Evolutionary conservation across 805 yeast genomes (phyloP), one percentile per base, ranked within the genome.

Genomic region (Ogataea ramenticola): DNA sequence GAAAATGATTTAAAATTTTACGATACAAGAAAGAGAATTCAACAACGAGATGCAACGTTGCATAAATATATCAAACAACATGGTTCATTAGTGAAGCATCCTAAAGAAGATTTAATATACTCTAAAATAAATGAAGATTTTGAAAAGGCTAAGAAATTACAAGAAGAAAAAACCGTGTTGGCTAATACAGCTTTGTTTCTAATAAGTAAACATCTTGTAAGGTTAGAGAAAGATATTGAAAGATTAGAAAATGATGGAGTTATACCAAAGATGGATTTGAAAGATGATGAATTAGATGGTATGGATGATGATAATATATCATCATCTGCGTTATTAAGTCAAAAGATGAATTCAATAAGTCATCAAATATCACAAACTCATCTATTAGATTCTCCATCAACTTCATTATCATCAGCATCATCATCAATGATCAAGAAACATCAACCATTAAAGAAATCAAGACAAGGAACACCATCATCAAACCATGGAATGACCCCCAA

Each of bases 181-280:
- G 86, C 96, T 5, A 86, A 87, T 56, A 88, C 96, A 1, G 90
- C 95, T 3, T 69, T 91, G 39, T 85, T 82, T 58, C 61, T 85
- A 29, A 77, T 91, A 3, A 66, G 89, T 2, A 84, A 85, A 56
- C 96, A 91, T 60, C 67, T 89, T 47, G 70, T 71, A 43, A 75
- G 75, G 51, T 72, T 91, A 34, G 93, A 88, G 54, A 74, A 78
- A 19, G 95, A 86, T 52, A 80, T 91, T 41, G 78, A 78, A 46
- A 75, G 77, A 54, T 67, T 91, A 36, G 95, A 86, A 53, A 71
- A 75, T 41, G 96, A 87, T 43, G 96, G 95, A n/a, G 68, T 84
- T 21, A 60, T 90, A 36, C 87, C 89, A 2, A 74, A 76, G 0
- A 57, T 74, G 45, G 76, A 53, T 27, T 44, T 45, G 14, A 56